Evolutionary conservation across 352 stramenopile species (phyloP), one percentile per base, ranked within the genome.

Genomic region (Plasmopara halstedii): DNA sequence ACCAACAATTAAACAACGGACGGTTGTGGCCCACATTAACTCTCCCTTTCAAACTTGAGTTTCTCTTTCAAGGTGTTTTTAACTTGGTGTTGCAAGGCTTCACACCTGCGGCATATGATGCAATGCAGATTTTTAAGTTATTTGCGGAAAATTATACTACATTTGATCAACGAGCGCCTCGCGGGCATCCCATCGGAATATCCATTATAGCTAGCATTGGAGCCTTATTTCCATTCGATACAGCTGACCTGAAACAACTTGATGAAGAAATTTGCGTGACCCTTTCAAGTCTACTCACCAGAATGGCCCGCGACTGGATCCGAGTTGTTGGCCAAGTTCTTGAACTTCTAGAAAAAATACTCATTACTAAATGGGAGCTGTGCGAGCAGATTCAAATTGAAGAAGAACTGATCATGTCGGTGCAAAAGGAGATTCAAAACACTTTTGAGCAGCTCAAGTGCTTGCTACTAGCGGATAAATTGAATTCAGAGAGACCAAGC

Each of bases 31-130:
- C 51, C 3, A 14, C 61, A 2, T 29, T 64, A 36, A 64, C 49
- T 13, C 54, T 67, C 6, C 58, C 58, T 31, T 54, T 64, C n/a
- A 55, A 48, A 20, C 44, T 67, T 6, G 49, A 64, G 45, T 41
- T 49, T 10, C 10, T 64, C n/a, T 53, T 64, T 48, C 33, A 41
- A 61, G 54, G 53, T 18, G 54, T 67, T 9, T 19, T 35, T 27
- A 37, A 27, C n/a, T 41, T 67, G 37, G 49, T 45, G 6, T 8
- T 53, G 6, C 22, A 23, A 22, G 49, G 58, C 0, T 42, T 64
- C 15, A 17, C 46, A 22, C 4, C 29, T 13, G 32, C 58, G 8
- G 41, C 41, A n/a, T 25, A 22, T n/a, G 49, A 64, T 26, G 54
- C 49, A 22, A 52, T 64, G 40, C 14, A 42, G 11, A 17, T 67